Conservation (phyloP, 2,329 filamentous ascomycete genomes). For the Cladophialophora yegresii region DNA sequence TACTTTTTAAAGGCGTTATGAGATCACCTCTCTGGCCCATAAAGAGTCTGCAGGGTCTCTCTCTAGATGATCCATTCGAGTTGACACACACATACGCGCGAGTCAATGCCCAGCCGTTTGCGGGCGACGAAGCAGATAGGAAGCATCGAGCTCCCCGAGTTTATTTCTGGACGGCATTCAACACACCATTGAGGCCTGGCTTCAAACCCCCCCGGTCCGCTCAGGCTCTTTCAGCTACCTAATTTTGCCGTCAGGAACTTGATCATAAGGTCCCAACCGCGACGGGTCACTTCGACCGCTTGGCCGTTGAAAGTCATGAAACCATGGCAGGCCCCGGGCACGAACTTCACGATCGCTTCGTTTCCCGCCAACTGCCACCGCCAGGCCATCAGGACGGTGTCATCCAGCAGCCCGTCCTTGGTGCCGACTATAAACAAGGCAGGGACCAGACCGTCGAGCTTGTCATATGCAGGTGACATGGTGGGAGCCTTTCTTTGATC, state of each 20-base stretch:
- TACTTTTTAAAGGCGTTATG: not conserved
- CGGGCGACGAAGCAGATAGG: not conserved
- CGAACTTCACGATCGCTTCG: slow-evolving; percentile 4
- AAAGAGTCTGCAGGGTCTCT: not conserved
- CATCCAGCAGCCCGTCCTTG: slow-evolving; percentile 8
- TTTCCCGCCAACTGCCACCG: slow-evolving; percentile 14
- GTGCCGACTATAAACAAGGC: slow-evolving; percentile 8
- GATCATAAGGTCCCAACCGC: not conserved
- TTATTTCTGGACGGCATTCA: not conserved
- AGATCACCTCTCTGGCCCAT: not conserved
- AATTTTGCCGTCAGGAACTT: not conserved
- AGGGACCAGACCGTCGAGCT: slow-evolving; percentile 5
- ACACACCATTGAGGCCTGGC: not conserved
- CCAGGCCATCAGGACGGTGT: slow-evolving; percentile 13
- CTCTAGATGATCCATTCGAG: not conserved
- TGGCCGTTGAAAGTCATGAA: slow-evolving; percentile 3
- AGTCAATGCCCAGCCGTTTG: not conserved
- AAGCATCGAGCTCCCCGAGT: not conserved
- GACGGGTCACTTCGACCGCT: not conserved
- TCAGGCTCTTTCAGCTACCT: not conserved
- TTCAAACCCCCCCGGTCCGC: not conserved
- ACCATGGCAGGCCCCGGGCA: slow-evolving; percentile 4
- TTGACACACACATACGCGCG: not conserved
- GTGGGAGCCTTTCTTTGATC: not conserved
- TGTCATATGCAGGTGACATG: slow-evolving; percentile 11